A percentile compares a stretch with the other conserved stretches of the same genome.
phyloP scores from a whole-genome alignment of 257 asterid species.

The Anisodus acutangulus region DNA sequence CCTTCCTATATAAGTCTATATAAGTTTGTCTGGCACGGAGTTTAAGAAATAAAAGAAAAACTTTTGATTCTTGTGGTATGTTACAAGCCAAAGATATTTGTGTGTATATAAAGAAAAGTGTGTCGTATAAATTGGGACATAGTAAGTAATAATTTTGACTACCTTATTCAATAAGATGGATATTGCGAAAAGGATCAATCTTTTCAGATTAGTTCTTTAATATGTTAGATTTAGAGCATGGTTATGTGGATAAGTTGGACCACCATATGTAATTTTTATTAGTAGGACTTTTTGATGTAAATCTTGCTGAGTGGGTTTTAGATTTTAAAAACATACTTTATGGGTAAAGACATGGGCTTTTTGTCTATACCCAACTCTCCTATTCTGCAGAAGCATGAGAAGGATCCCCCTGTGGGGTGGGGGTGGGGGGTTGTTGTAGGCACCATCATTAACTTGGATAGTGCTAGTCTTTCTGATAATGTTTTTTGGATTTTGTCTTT shows the following conservation, averaged over 20 bases:
- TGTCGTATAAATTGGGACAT: too few relatives aligned
- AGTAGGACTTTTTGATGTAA: background rate
- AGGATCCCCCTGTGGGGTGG: too few relatives aligned
- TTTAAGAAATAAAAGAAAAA: too few relatives aligned
- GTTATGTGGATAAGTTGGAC: conserved; percentile 16
- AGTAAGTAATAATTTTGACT: background rate
- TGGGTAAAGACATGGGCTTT: background rate
- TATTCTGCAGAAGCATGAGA: background rate
- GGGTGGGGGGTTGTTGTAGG: background rate
- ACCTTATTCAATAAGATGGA: background rate
- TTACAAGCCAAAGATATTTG: too few relatives aligned
- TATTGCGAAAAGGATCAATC: too few relatives aligned
- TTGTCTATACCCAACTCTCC: background rate
- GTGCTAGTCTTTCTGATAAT: background rate
- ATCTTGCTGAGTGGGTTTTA: background rate
- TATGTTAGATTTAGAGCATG: background rate
- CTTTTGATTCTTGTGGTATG: too few relatives aligned
- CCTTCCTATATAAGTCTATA: too few relatives aligned
- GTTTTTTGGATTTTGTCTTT: conserved; percentile 16
- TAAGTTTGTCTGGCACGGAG: too few relatives aligned
- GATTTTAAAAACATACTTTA: too few relatives aligned
- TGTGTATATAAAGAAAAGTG: too few relatives aligned
- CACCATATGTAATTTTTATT: background rate
- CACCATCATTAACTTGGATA: background rate
- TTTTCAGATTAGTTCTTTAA: background rate